Evolutionary conservation across 768 basidiomycete species (phyloP).

Genomic region (Xerocomus potaroensis): DNA sequence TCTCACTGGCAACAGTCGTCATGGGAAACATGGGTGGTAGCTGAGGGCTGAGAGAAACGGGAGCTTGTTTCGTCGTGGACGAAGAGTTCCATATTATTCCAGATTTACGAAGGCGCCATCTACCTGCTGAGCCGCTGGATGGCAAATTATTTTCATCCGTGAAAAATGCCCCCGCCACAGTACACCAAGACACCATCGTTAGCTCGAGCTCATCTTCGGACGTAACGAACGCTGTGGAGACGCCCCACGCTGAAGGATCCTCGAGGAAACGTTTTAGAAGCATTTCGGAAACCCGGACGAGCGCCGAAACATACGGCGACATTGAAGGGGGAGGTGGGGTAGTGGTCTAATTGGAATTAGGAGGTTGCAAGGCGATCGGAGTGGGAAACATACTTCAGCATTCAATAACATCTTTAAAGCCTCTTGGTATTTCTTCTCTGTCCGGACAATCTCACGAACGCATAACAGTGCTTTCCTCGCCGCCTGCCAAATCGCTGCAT

Average conservation of each 20-base stretch:
- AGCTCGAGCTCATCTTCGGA: conserved; percentile 49
- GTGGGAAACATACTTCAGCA: conserved; percentile 29
- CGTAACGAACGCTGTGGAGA: conserved; percentile 55
- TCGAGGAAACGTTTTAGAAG: conserved; percentile 49
- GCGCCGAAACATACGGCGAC: conserved; percentile 45
- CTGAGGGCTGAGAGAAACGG: conserved; percentile 8
- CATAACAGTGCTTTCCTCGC: conserved; percentile 40
- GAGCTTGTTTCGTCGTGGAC: conserved; percentile 2
- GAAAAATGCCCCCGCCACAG: conserved; percentile 36
- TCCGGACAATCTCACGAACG: conserved; percentile 46
- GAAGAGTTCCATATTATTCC: conserved; percentile 5
- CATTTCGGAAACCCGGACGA: conserved; percentile 47
- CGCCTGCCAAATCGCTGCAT: conserved; percentile 31
- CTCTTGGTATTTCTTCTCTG: conserved; percentile 42
- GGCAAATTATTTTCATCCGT: conserved; percentile 13
- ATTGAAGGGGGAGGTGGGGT: conserved; percentile 50
- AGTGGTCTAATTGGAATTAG: conserved; percentile 25
- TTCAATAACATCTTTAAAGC: conserved; percentile 35
- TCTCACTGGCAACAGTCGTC: conserved; percentile 3
- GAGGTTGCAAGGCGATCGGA: not conserved
- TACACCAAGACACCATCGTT: conserved; percentile 53
- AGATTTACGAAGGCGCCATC: conserved; percentile 23
- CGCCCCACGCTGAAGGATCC: conserved; percentile 64
- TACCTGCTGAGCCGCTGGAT: conserved; percentile 12
- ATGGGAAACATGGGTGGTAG: conserved; percentile 11